Conservation (phyloP, 306 rosid species). For the Prunus fruticosa region DNA sequence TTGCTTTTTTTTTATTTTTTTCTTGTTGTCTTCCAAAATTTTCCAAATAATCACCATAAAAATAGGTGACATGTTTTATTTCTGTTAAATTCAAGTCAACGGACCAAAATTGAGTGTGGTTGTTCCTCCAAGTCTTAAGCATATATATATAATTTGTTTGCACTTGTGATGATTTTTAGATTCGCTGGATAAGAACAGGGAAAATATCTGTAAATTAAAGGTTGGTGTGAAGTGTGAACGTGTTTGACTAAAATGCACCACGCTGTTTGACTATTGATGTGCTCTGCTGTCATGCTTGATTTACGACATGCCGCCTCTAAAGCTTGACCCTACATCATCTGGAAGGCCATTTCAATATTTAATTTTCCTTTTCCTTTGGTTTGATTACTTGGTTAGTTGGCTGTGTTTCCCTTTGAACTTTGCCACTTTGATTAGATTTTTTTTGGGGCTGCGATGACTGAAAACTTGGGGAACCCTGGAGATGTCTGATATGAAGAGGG, state of each 20-base stretch:
- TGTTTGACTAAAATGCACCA: conserved; percentile 13
- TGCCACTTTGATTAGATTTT: too few species aligned
- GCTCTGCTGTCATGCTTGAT: neutral
- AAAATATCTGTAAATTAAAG: neutral
- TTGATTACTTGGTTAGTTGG: neutral
- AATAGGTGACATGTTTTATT: neutral
- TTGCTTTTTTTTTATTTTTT: conserved; percentile 6
- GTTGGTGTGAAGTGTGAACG: conserved; percentile 19
- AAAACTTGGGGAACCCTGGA: neutral
- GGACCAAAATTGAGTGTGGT: conserved; percentile 3
- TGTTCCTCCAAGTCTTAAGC: neutral
- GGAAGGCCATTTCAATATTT: conserved; percentile 9
- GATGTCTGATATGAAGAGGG: neutral
- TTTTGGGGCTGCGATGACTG: neutral
- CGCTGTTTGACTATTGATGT: conserved; percentile 5
- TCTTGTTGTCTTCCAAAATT: neutral
- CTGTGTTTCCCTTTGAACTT: neutral
- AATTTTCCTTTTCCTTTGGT: neutral
- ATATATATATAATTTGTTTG: neutral
- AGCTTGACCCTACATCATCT: conserved; percentile 9
- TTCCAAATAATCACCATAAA: neutral
- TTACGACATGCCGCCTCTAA: neutral
- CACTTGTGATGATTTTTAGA: neutral
- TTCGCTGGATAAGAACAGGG: conserved; percentile 8
- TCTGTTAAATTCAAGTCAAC: neutral